Evolutionary conservation across 768 basidiomycete genomes (phyloP), one percentile per base, ranked within the genome.

Genomic region (Collybia nuda): DNA sequence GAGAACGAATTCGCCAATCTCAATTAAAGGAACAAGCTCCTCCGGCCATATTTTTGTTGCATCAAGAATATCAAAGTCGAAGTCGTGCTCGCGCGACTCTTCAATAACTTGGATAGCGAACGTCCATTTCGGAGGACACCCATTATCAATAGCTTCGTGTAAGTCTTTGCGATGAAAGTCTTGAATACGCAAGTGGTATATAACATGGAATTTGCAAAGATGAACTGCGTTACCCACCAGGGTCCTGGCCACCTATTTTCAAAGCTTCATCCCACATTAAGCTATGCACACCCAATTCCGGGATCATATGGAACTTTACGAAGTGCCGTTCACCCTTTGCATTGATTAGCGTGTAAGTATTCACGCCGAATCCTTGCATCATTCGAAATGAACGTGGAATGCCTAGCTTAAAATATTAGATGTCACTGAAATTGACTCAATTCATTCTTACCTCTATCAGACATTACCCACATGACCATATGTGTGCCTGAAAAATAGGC

Each of bases 321-420:
- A 95, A 95, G 48, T 79, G 76, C 1, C 84, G 78, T 59, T 91
- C 77, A 39, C 84, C 84, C 22, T 78, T 62, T 0, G 68, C 72
- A 58, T 91, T 91, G 49, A 88, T 59, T 24, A 94, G 75, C 2
- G 88, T 85, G 65, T 78, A 95, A 0, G 91, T 90, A 67, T 96
- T 93, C 41, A 95, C 90, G 1, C 89, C 87, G 45, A 90, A 89
- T 6, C 86, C 93, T 70, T 93, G 89, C 83, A 95, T 90, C 85
- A 88, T 91, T 48, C 92, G 81, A 66, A 74, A 88, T 5, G 90
- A 92, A 17, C 92, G 84, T 12, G 93, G 93, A 51, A 96, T 84
- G 3, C 77, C 82, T 74, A 24, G 14, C 15, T 19, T 38, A 42
- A 8, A 38, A 19, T 49, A 21, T 40, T 41, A 2, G 21, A 17